These are phyloP conservation scores for Hymenoscyphus albidus DNA, from an alignment of 2,329 filamentous ascomycete species.

Conservation along the genomic window DNA sequence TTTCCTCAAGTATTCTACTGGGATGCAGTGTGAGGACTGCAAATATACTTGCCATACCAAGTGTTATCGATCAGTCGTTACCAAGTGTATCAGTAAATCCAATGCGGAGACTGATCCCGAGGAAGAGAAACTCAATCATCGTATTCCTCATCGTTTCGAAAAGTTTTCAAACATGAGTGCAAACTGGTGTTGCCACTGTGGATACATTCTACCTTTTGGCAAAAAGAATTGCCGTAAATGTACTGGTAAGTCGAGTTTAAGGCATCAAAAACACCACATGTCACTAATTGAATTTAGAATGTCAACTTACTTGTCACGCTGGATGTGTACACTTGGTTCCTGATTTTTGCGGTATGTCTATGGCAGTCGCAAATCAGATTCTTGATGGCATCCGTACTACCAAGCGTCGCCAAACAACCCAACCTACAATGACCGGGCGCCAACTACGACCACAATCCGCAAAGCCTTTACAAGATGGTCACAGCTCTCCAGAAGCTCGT, in stretches of 20 bases:
- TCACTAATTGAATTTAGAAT: conserved; percentile 58
- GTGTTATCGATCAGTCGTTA: conserved; percentile 94
- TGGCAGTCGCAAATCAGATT: conserved; percentile 94
- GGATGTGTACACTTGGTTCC: conserved; percentile 92
- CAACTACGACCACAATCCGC: conserved; percentile 29
- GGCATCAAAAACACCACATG: not conserved
- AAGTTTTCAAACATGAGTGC: conserved; percentile 96
- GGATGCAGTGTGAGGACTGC: conserved; percentile 99
- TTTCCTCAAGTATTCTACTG: conserved; percentile 96
- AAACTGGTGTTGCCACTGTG: conserved; percentile 99
- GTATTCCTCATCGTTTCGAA: conserved; percentile 95
- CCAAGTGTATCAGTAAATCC: conserved; percentile 99
- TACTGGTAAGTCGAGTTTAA: conserved; percentile 57
- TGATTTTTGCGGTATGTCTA: conserved; percentile 99
- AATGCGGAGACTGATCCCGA: conserved; percentile 98
- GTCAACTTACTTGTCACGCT: conserved; percentile 83
- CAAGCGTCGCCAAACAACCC: conserved; percentile 56
- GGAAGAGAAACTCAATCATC: conserved; percentile 99
- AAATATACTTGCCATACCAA: conserved; percentile 99
- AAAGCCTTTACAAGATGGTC: conserved; percentile 23
- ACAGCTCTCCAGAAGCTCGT: conserved; percentile 21
- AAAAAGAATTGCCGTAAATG: conserved; percentile 95
- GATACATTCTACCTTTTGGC: conserved; percentile 90
- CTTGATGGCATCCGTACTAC: conserved; percentile 78
- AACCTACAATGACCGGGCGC: conserved; percentile 27